A percentile compares a stretch with the other conserved stretches of the same genome.
Conservation (phyloP, 805 yeast species). For the Candida coleopterorum region DNA sequence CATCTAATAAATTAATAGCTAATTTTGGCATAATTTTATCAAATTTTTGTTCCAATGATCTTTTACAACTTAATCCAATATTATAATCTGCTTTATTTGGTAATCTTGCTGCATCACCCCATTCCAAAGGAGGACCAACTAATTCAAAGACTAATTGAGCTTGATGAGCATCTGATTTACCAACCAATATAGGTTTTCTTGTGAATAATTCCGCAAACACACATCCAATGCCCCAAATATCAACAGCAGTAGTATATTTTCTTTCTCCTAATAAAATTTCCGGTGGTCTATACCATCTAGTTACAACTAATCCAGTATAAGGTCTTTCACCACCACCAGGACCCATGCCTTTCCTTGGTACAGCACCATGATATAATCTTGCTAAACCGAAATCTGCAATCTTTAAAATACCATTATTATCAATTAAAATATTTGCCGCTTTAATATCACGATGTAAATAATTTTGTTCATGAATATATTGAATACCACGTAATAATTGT, state of each 20-base stretch:
- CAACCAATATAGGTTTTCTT: slow-evolving; percentile 78
- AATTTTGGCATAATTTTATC: slow-evolving; percentile 33
- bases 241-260: slow-evolving; percentile 88
- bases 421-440: slow-evolving; percentile 89
- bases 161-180: slow-evolving; percentile 83
- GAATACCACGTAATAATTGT: slow-evolving; percentile 76
- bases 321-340: slow-evolving; percentile 54
- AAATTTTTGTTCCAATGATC: slow-evolving; percentile 50
- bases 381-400: slow-evolving; percentile 97
- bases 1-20: slow-evolving; percentile 55
- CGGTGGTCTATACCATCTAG: slow-evolving; percentile 97
- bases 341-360: slow-evolving; percentile 49
- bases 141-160: slow-evolving; percentile 74
- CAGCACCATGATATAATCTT: slow-evolving; percentile 58
- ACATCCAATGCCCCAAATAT: slow-evolving; percentile 97
- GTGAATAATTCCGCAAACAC: slow-evolving; percentile 88
- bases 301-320: slow-evolving; percentile 72
- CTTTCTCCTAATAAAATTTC: slow-evolving; percentile 84
- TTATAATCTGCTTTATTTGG: slow-evolving; percentile 50
- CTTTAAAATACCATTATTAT: slow-evolving; percentile 70
- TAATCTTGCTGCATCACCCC: slow-evolving; percentile 58
- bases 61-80: slow-evolving; percentile 40
- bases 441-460: slow-evolving; percentile 86
- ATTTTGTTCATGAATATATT: slow-evolving; percentile 64
- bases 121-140: slow-evolving; percentile 72